Conservation (phyloP, 2,329 filamentous ascomycete species). For the Penicillium rolfsii region DNA sequence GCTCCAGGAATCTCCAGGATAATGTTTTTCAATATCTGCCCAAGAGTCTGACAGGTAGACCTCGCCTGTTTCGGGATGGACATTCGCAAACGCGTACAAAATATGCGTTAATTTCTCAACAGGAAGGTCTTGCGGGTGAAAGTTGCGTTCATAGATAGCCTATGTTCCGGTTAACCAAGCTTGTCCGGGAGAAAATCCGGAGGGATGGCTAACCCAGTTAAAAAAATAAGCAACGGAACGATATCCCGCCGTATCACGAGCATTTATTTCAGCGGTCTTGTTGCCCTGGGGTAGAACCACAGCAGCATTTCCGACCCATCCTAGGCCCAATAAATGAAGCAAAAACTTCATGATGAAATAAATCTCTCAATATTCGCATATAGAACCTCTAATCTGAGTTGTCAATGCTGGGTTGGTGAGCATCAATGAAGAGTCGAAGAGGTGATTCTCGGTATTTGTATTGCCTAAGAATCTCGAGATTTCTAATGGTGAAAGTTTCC, state of each 20-base stretch:
- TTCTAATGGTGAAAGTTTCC: too few relatives aligned
- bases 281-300: slow-evolving; percentile 12
- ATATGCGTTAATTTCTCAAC: slow-evolving; percentile 82
- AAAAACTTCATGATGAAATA: slow-evolving; percentile 21
- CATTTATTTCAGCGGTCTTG: slow-evolving; percentile 14
- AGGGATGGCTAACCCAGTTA: slow-evolving; percentile 48
- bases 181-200: neutral
- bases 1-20: slow-evolving; percentile 67
- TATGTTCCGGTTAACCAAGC: slow-evolving; percentile 24
- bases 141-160: slow-evolving; percentile 86
- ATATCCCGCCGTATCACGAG: slow-evolving; percentile 24
- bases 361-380: neutral
- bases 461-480: neutral
- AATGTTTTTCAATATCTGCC: slow-evolving; percentile 71
- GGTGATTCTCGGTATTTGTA: neutral
- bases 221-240: slow-evolving; percentile 51
- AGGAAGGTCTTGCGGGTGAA: slow-evolving; percentile 79
- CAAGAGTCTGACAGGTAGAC: slow-evolving; percentile 73
- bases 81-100: slow-evolving; percentile 88
- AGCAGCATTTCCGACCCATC: slow-evolving; percentile 16
- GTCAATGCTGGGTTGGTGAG: neutral
- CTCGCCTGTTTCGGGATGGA: slow-evolving; percentile 73
- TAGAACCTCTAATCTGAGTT: neutral
- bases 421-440: neutral
- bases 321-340: slow-evolving; percentile 16